A percentile compares a stretch with the other conserved stretches of the same genome.
Evolutionary conservation across 805 yeast species (phyloP).

Genomic region (Candida sphagnicola): DNA sequence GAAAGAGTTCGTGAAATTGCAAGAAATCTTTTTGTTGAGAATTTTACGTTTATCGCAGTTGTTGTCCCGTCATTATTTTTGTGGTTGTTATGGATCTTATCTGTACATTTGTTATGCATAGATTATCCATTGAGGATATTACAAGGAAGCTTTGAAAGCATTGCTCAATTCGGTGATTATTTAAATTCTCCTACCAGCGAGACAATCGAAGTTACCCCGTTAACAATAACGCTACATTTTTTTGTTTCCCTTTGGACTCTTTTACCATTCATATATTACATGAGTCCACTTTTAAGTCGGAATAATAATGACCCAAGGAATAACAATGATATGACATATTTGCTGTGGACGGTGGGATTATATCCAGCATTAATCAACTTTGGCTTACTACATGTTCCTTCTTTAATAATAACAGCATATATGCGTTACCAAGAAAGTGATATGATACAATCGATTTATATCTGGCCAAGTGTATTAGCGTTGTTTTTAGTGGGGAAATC

Average conservation of each 20-base stretch:
- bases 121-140: slow-evolving; percentile 16
- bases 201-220: neutral
- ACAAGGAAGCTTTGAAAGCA: slow-evolving; percentile 1
- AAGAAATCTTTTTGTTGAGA: slow-evolving; percentile 1
- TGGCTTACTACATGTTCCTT: slow-evolving; percentile 11
- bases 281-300: neutral
- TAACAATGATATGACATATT: neutral
- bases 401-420: slow-evolving; percentile 3
- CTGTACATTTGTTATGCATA: slow-evolving; percentile 18
- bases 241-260: slow-evolving; percentile 18
- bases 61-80: slow-evolving; percentile 5
- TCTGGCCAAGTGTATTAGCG: slow-evolving; percentile 10
- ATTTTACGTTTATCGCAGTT: neutral
- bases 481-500: slow-evolving; percentile 11
- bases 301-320: neutral
- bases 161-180: neutral
- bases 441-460: slow-evolving; percentile 5
- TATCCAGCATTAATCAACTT: slow-evolving; percentile 11
- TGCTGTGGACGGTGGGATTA: slow-evolving; percentile 10
- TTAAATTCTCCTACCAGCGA: neutral
- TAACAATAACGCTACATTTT: slow-evolving; percentile 11
- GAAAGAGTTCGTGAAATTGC: slow-evolving; percentile 2
- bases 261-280: slow-evolving; percentile 11
- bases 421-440: slow-evolving; percentile 4
- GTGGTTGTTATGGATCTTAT: slow-evolving; percentile 17